Conservation (phyloP, 805 yeast genomes). For the Cyberlindnera petersonii region DNA sequence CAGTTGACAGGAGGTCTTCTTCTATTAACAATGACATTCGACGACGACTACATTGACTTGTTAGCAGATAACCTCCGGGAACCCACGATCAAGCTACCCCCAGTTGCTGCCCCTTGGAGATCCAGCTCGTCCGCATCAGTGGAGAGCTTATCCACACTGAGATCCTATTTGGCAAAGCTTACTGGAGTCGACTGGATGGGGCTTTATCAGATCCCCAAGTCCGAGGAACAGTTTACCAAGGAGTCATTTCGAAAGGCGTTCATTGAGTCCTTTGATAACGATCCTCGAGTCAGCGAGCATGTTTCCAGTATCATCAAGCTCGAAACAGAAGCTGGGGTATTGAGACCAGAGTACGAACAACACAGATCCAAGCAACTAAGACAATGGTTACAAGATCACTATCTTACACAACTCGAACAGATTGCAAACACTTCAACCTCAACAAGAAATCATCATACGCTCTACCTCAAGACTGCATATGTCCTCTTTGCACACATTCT, state of each 20-base stretch:
- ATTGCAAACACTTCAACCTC: conserved; percentile 16
- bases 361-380: conserved; percentile 12
- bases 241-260: conserved; percentile 5
- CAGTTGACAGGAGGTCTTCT: too few species aligned
- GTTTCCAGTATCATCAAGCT: conserved; percentile 7
- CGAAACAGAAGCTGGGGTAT: conserved; percentile 15
- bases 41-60: conserved; percentile 11
- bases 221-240: conserved; percentile 1
- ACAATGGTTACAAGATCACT: conserved; percentile 17
- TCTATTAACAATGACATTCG: conserved; percentile 10
- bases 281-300: conserved; percentile 12
- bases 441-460: conserved; percentile 12
- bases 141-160: not conserved
- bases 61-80: conserved; percentile 5
- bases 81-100: conserved; percentile 9
- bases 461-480: conserved; percentile 17
- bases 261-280: conserved; percentile 6
- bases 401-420: conserved; percentile 8
- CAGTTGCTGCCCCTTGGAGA: conserved; percentile 8
- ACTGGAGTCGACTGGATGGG: conserved; percentile 7
- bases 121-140: not conserved
- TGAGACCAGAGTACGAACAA: conserved; percentile 1
- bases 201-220: conserved; percentile 7
- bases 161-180: conserved; percentile 1
- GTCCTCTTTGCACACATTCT: conserved; percentile 15